phyloP scores from a whole-genome alignment of 2,329 filamentous ascomycete genomes.

The Erysiphe pulchra region DNA sequence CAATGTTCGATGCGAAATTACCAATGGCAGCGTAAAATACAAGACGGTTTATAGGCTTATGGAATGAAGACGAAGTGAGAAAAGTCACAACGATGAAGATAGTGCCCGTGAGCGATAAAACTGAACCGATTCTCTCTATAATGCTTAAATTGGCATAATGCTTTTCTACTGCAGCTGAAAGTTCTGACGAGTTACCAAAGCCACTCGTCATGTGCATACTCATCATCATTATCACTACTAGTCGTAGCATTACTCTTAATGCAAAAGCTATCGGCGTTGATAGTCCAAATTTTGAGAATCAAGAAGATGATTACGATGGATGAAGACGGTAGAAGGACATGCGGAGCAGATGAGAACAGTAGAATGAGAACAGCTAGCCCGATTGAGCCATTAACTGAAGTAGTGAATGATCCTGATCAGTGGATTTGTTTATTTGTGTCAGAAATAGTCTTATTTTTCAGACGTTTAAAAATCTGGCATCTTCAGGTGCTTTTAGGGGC shows the following conservation, averaged over 20 bases:
- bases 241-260: background rate
- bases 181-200: background rate
- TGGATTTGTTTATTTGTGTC: background rate
- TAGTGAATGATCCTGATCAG: background rate
- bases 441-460: too few relatives aligned
- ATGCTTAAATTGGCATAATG: background rate
- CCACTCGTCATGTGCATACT: background rate
- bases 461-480: background rate
- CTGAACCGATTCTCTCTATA: slow-evolving; percentile 1
- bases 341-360: background rate
- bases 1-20: slow-evolving; percentile 1
- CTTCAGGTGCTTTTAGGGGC: background rate
- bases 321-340: too few relatives aligned
- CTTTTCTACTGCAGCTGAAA: background rate
- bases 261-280: background rate
- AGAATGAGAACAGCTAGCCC: background rate
- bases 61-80: background rate
- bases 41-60: slow-evolving; percentile 1
- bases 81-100: slow-evolving; percentile 1
- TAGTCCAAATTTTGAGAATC: background rate
- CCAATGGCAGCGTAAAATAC: slow-evolving; percentile 1
- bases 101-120: slow-evolving; percentile 1
- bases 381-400: background rate
- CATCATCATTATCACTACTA: background rate
- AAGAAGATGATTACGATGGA: background rate